Conservation (phyloP, 768 basidiomycete genomes). For the Wakefieldia striispora region DNA sequence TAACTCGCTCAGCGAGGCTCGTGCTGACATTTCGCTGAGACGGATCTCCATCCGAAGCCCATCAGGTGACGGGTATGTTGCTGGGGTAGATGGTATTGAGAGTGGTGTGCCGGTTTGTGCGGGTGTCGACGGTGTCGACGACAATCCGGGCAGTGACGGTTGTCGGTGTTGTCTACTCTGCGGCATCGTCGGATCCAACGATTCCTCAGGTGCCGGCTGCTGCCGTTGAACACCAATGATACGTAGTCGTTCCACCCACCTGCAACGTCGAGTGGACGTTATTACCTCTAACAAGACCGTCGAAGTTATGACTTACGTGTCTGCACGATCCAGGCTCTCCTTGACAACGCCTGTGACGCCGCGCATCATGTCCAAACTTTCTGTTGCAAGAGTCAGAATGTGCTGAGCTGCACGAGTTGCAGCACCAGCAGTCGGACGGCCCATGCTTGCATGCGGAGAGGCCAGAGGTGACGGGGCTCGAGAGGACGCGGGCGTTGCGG, state of each 20-base stretch:
- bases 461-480: slow-evolving; percentile 33
- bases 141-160: slow-evolving; percentile 28
- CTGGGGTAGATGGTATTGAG: slow-evolving; percentile 31
- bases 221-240: slow-evolving; percentile 73
- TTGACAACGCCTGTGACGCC: slow-evolving; percentile 86
- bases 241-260: slow-evolving; percentile 82
- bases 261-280: slow-evolving; percentile 23
- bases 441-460: slow-evolving; percentile 23
- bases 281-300: not conserved
- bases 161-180: slow-evolving; percentile 8
- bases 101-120: slow-evolving; percentile 25
- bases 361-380: slow-evolving; percentile 91
- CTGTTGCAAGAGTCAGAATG: slow-evolving; percentile 80
- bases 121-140: slow-evolving; percentile 31
- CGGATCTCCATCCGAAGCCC: slow-evolving; percentile 25
- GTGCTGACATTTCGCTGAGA: slow-evolving; percentile 26
- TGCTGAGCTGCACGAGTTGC: slow-evolving; percentile 77
- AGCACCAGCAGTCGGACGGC: slow-evolving; percentile 43
- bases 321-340: slow-evolving; percentile 84
- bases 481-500: slow-evolving; percentile 34
- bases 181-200: slow-evolving; percentile 8
- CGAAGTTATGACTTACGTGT: slow-evolving; percentile 55
- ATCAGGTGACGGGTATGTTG: slow-evolving; percentile 26
- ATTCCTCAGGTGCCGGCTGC: slow-evolving; percentile 23
- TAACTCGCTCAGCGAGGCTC: slow-evolving; percentile 31